These are phyloP conservation scores for Xanthoparmelia taractica DNA, from an alignment of 495 filamentous ascomycete species.

Conservation along the genomic window DNA sequence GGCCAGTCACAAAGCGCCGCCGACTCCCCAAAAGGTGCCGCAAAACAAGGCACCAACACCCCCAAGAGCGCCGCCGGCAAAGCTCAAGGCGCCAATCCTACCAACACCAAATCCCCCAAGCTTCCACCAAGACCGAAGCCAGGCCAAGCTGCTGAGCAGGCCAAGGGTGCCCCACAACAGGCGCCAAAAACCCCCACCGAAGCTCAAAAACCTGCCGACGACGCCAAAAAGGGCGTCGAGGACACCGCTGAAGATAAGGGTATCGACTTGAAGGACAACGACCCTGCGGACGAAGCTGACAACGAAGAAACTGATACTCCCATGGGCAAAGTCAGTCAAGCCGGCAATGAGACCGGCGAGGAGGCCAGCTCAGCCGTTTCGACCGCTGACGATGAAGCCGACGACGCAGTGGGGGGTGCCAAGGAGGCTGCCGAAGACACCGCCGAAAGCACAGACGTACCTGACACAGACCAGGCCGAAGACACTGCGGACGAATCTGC, in stretches of 20 bases:
- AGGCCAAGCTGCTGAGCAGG: constrained; percentile 16
- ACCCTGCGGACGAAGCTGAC: constrained; percentile 31
- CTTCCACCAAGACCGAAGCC: constrained; percentile 30
- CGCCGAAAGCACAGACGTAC: constrained; percentile 30
- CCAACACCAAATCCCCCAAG: constrained; percentile 28
- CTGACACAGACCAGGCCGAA: constrained; percentile 28
- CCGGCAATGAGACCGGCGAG: constrained; percentile 29
- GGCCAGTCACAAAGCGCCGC: constrained; percentile 30
- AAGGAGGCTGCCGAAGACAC: constrained; percentile 30
- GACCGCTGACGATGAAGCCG: constrained; percentile 30
- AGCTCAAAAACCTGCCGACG: constrained; percentile 18
- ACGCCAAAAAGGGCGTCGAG: constrained; percentile 23
- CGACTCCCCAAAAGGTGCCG: constrained; percentile 18
- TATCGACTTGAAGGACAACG: constrained; percentile 29
- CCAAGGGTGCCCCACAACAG: constrained; percentile 22
- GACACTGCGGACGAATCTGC: constrained; percentile 27
- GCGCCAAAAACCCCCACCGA: constrained; percentile 17
- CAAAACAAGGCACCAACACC: constrained; percentile 26
- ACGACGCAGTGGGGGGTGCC: constrained; percentile 26
- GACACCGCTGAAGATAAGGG: constrained; percentile 31
- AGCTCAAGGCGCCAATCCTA: constrained; percentile 21
- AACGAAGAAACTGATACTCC: constrained; percentile 27
- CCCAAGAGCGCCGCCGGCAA: constrained; percentile 25
- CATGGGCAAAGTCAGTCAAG: constrained; percentile 27
- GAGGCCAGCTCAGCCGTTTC: constrained; percentile 28